Conservation (phyloP, 2,329 filamentous ascomycete genomes). For the Verticillium nonalfalfae region DNA sequence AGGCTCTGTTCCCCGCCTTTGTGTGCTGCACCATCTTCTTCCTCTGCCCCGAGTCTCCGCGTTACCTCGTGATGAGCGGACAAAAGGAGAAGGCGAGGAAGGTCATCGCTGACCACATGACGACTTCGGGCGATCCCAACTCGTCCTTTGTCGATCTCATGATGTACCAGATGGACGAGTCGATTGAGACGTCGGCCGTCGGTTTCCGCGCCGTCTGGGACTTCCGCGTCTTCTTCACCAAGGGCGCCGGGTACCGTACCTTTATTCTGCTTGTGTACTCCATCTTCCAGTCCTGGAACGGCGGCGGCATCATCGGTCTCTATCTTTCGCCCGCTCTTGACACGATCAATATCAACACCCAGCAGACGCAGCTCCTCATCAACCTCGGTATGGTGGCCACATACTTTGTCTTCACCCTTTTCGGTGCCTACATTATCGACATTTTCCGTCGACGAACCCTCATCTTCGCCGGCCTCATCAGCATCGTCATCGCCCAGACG, state of each 20-base stretch:
- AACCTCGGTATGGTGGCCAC: slow-evolving; percentile 33
- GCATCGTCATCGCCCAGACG: slow-evolving; percentile 36
- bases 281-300: slow-evolving; percentile 39
- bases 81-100: slow-evolving; percentile 24
- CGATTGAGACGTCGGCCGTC: slow-evolving; percentile 28
- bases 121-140: slow-evolving; percentile 28
- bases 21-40: slow-evolving; percentile 22
- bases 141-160: slow-evolving; percentile 34
- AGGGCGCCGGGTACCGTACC: slow-evolving; percentile 32
- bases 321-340: slow-evolving; percentile 32
- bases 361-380: slow-evolving; percentile 32
- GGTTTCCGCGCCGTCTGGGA: slow-evolving; percentile 34
- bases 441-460: slow-evolving; percentile 33
- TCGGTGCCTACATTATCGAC: slow-evolving; percentile 35
- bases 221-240: slow-evolving; percentile 38
- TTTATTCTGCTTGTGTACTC: slow-evolving; percentile 37
- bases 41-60: slow-evolving; percentile 33
- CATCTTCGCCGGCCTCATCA: slow-evolving; percentile 17
- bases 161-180: slow-evolving; percentile 35
- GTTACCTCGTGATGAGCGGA: slow-evolving; percentile 30
- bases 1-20: slow-evolving; percentile 30
- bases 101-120: slow-evolving; percentile 29
- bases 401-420: slow-evolving; percentile 37
- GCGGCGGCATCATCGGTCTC: slow-evolving; percentile 35
- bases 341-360: slow-evolving; percentile 30